A percentile compares a stretch with the other conserved stretches of the same genome.
Conservation (phyloP, 345 rosid species). For the Psidium guajava region DNA sequence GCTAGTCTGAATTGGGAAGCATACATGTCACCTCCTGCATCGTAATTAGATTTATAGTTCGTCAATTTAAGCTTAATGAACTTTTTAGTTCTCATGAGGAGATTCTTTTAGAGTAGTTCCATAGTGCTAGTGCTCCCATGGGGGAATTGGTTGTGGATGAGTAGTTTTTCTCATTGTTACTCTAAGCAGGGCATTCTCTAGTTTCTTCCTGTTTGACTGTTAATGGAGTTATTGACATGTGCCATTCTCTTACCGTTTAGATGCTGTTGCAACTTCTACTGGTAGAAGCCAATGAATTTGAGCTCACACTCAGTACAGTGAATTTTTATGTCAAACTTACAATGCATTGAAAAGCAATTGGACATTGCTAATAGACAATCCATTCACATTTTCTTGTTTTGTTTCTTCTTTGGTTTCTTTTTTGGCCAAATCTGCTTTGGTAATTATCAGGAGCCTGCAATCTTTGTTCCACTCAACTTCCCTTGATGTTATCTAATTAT, state of each 20-base stretch:
- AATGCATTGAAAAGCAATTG: background rate
- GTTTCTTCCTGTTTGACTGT: background rate
- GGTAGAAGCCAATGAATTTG: background rate
- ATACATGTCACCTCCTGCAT: background rate
- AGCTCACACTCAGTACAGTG: background rate
- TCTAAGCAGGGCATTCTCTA: background rate
- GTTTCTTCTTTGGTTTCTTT: background rate
- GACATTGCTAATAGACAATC: background rate
- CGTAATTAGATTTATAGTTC: background rate
- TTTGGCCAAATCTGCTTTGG: background rate
- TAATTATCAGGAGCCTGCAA: background rate
- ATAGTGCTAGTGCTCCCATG: background rate
- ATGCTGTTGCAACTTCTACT: background rate
- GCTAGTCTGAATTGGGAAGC: background rate
- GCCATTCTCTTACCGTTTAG: background rate
- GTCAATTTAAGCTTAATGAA: background rate
- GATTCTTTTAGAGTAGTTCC: background rate
- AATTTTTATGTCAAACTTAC: background rate
- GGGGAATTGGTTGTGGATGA: background rate
- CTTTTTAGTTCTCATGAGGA: background rate
- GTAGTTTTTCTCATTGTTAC: background rate
- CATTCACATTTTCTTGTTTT: background rate
- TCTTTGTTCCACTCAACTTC: background rate
- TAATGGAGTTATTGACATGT: background rate
- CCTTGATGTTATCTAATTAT: background rate